These are phyloP conservation scores for Medicago lupulina DNA, from an alignment of 306 rosid genomes.

Conservation along the genomic window DNA sequence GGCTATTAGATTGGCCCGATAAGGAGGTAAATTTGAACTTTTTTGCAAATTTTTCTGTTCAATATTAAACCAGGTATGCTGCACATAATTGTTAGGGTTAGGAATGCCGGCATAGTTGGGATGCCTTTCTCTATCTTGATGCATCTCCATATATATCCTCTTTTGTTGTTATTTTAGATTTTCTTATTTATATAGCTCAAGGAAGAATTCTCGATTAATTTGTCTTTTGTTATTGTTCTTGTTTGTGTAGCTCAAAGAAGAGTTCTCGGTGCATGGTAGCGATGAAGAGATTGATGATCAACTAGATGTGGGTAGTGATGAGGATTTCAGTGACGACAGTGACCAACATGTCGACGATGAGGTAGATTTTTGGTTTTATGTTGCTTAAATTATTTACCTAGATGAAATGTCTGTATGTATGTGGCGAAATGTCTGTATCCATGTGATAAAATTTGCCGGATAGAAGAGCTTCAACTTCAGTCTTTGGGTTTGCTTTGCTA, in stretches of 20 bases:
- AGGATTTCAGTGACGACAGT: constrained; percentile 76
- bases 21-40: constrained; percentile 70
- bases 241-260: constrained; percentile 72
- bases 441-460: neutral
- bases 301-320: constrained; percentile 78
- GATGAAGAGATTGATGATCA: constrained; percentile 94
- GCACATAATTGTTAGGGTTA: no score
- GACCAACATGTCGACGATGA: constrained; percentile 66
- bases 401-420: neutral
- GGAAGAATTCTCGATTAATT: constrained; percentile 61
- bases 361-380: constrained; percentile 51
- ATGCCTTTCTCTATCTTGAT: no score
- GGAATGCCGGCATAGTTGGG: no score
- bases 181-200: constrained; percentile 54
- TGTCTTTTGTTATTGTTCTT: neutral
- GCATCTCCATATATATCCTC: neutral
- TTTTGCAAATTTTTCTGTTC: neutral
- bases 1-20: constrained; percentile 71
- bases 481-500: neutral
- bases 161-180: neutral
- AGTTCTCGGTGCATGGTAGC: constrained; percentile 86
- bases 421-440: neutral
- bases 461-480: constrained; percentile 8
- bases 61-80: neutral
- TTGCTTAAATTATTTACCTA: neutral